phyloP scores from a whole-genome alignment of 352 stramenopile species.

The Globisporangium nagaii region DNA sequence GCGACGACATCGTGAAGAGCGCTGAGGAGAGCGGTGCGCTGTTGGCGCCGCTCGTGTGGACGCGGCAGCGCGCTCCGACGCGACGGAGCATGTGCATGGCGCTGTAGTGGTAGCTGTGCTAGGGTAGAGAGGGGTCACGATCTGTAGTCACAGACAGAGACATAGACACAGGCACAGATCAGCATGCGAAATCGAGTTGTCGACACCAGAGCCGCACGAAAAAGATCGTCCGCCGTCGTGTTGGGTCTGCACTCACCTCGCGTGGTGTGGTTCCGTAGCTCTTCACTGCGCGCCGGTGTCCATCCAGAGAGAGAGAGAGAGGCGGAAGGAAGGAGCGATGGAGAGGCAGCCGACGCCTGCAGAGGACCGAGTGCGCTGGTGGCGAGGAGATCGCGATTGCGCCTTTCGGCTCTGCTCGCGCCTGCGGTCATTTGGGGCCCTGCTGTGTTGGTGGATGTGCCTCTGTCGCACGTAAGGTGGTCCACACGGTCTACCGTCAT shows the following conservation, averaged over 20 bases:
- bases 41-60: conserved; percentile 5
- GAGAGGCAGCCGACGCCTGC: neutral
- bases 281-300: neutral
- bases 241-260: neutral
- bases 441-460: conserved; percentile 9
- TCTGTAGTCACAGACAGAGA: neutral
- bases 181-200: too few relatives aligned
- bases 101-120: neutral
- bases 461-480: neutral
- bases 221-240: neutral
- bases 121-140: neutral
- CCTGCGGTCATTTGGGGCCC: neutral
- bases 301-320: neutral
- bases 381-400: neutral
- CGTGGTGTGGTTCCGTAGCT: neutral
- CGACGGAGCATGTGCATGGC: conserved; percentile 42
- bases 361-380: neutral
- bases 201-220: too few relatives aligned
- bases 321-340: too few relatives aligned
- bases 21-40: neutral
- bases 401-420: neutral
- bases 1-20: conserved; percentile 2
- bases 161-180: too few relatives aligned
- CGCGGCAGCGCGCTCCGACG: conserved; percentile 17
- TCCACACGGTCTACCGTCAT: neutral